Conservation (phyloP, 345 rosid genomes). For the Bruguiera parviflora region DNA sequence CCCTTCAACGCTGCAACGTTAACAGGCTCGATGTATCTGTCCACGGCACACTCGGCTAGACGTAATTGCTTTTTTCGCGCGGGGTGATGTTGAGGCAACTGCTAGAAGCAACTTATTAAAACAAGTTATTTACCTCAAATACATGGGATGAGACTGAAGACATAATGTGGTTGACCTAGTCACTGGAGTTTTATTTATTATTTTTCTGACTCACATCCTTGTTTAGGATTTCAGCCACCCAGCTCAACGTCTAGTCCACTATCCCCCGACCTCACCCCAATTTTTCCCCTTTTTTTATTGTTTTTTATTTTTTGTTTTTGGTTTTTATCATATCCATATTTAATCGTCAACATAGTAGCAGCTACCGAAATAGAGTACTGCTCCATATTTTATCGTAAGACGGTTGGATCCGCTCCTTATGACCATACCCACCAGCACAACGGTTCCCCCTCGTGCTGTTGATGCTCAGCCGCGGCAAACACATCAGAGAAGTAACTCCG, state of each 20-base stretch:
- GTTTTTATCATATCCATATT: neutral
- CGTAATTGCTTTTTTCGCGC: neutral
- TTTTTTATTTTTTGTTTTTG: neutral
- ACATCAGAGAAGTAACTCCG: constrained; percentile 51
- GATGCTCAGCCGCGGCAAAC: constrained; percentile 41
- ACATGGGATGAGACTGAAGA: neutral
- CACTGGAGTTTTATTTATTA: constrained; percentile 6
- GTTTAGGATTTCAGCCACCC: neutral
- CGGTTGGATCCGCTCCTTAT: constrained; percentile 3
- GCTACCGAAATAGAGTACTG: neutral
- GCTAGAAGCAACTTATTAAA: constrained; percentile 14
- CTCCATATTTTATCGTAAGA: neutral
- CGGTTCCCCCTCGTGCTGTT: constrained; percentile 36
- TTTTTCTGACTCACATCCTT: neutral
- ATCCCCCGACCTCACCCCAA: neutral
- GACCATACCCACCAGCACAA: constrained; percentile 74
- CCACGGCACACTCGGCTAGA: too few species aligned
- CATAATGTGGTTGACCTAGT: neutral
- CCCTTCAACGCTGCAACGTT: neutral
- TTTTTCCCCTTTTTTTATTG: too few species aligned
- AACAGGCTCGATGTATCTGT: neutral
- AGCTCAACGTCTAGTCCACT: neutral
- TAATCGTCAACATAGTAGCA: neutral
- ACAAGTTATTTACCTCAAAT: neutral
- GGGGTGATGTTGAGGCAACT: constrained; percentile 45